Base-by-base conservation (phyloP, 2,329 filamentous ascomycete genomes). In the Nigrospora oryzae region DNA sequence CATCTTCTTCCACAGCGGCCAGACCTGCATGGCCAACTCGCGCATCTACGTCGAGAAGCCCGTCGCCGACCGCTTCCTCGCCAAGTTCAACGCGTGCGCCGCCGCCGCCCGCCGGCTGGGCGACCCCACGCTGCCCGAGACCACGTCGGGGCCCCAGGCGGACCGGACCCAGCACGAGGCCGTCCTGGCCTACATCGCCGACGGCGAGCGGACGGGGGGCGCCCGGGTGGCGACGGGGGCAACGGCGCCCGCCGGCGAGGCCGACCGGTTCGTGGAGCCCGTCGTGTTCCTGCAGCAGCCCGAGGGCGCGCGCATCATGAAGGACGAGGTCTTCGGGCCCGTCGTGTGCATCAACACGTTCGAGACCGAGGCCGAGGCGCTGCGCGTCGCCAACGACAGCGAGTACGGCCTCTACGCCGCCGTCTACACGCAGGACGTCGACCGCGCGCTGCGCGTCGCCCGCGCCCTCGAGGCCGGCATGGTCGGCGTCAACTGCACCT, bases 291-390 rank as follows among this genome's bases (percentile, higher is more conserved):
- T 63, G n/a, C 55, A 69, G 30, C 60, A 65, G 5, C 61, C 66
- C 12, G 66, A 70, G 49, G 55, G 64, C 31, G 61, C 66, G 2
- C 63, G 62, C 45, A 71, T 83, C 42, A 75, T 74, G 60, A 70
- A 72, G 16, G 77, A 83, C 50, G 79, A 84, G 48, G 70, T 83
- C 1, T 84, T 84, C 49, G 80, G 81, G 0, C 79, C 81, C 0
- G 79, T 85, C 4, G 73, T 79, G 0, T 72, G 71, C 19, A 73
- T 84, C 50, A 71, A 71, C 43, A 70, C 67, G 0, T 81, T 81
- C 62, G 73, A 75, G 54, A 71, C 68, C 0, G 77, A 81, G 52
- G 69, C 73, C 23, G 75, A 81, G 50, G 75, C 68, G 1, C 55
- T 81, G 30, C 56, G 63, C 36, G 61, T 68, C 30, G 76, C 77